These are phyloP conservation scores for Fonsecaea monophora DNA, from an alignment of 2,329 filamentous ascomycete species.

Conservation along the genomic window DNA sequence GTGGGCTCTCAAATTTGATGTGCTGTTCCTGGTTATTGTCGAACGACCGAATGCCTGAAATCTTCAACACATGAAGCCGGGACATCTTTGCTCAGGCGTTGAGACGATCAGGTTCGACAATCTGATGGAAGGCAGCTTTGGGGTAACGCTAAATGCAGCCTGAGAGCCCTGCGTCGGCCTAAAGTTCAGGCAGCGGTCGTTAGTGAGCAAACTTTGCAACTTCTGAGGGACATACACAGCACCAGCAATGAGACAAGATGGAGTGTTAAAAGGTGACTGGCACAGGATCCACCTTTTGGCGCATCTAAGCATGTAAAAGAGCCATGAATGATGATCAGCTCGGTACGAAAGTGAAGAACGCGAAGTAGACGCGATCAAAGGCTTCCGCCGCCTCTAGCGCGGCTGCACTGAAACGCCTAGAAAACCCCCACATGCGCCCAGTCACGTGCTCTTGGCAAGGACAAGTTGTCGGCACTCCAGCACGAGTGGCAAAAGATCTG, in stretches of 20 bases:
- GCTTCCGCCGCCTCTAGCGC: background rate
- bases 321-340: background rate
- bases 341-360: slow-evolving; percentile 2
- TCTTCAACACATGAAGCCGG: slow-evolving; percentile 86
- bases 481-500: slow-evolving; percentile 2
- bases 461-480: background rate
- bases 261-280: background rate
- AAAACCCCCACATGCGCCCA: background rate
- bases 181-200: background rate
- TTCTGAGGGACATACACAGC: background rate
- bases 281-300: background rate
- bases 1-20: slow-evolving; percentile 85
- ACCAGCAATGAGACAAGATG: background rate
- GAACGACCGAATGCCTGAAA: slow-evolving; percentile 87
- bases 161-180: background rate
- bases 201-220: background rate
- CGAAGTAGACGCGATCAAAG: background rate
- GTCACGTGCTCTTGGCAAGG: slow-evolving; percentile 1
- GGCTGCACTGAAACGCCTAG: background rate
- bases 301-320: background rate
- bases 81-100: slow-evolving; percentile 47
- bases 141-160: background rate
- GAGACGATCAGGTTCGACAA: background rate
- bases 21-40: slow-evolving; percentile 74
- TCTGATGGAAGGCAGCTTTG: background rate